Conservation (phyloP, 2,329 filamentous ascomycete genomes). For the Aureobasidium sp. region DNA sequence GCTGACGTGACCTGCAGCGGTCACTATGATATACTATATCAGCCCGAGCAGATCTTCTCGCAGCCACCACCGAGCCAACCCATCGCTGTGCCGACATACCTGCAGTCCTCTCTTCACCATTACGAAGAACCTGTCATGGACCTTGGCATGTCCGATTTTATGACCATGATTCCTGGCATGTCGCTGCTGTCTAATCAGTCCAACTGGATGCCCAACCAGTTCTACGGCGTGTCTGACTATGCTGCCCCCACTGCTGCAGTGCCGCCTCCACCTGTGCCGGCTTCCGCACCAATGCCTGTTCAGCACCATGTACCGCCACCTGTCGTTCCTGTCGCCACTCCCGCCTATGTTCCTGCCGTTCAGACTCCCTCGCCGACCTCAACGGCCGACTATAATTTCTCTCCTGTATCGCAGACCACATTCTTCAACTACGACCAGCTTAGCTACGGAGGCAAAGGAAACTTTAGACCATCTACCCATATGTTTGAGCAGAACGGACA, state of each 20-base stretch:
- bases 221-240: constrained; percentile 3
- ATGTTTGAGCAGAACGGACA: constrained; percentile 27
- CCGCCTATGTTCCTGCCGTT: background rate
- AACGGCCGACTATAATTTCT: background rate
- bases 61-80: constrained; percentile 24
- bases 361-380: constrained; percentile 4
- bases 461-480: constrained; percentile 10
- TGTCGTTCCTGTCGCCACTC: background rate
- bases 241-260: background rate
- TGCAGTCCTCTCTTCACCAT: constrained; percentile 21
- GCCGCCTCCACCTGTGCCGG: background rate
- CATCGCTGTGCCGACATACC: constrained; percentile 27
- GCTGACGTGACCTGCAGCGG: constrained; percentile 44
- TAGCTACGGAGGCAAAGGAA: background rate
- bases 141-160: constrained; percentile 32
- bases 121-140: constrained; percentile 26
- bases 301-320: constrained; percentile 12
- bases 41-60: constrained; percentile 45
- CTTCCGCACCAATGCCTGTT: constrained; percentile 4
- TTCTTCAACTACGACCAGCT: constrained; percentile 30
- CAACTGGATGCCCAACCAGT: constrained; percentile 15
- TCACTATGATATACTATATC: constrained; percentile 94
- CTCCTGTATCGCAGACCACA: background rate
- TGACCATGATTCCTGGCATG: constrained; percentile 42
- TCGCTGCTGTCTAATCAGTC: constrained; percentile 27